Conservation (phyloP, 2,329 filamentous ascomycete species). For the Colletotrichum acutatum region DNA sequence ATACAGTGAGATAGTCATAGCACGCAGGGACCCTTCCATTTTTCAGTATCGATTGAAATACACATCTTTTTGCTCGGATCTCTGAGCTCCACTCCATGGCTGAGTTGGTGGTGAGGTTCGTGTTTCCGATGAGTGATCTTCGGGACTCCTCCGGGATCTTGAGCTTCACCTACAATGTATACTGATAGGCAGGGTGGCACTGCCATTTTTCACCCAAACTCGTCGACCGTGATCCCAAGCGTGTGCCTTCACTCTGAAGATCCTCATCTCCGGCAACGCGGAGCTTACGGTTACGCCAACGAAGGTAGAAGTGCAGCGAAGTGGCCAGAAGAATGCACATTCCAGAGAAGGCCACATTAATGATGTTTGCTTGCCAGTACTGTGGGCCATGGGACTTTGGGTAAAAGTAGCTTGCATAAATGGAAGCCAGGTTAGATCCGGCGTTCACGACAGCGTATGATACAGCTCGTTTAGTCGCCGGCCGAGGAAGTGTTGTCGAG, state of each 20-base stretch:
- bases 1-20: too few species aligned
- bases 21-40: too few species aligned
- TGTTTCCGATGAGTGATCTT: too few species aligned
- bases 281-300: neutral
- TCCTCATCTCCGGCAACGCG: neutral
- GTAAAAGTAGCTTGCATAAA: neutral
- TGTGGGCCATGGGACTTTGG: neutral
- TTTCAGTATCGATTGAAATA: too few species aligned
- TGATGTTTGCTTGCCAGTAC: neutral
- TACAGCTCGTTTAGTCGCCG: neutral
- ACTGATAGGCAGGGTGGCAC: neutral
- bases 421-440: neutral
- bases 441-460: neutral
- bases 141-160: too few species aligned
- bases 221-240: neutral
- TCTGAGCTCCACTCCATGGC: too few species aligned
- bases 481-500: neutral
- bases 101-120: too few species aligned
- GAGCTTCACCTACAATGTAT: neutral
- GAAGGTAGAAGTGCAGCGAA: neutral
- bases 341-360: neutral
- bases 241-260: neutral
- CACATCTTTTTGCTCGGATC: too few species aligned
- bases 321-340: neutral
- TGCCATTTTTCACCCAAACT: neutral